Evolutionary conservation across 495 filamentous ascomycete genomes (phyloP).

Genomic region (Podospora bellae-mahoneyi): DNA sequence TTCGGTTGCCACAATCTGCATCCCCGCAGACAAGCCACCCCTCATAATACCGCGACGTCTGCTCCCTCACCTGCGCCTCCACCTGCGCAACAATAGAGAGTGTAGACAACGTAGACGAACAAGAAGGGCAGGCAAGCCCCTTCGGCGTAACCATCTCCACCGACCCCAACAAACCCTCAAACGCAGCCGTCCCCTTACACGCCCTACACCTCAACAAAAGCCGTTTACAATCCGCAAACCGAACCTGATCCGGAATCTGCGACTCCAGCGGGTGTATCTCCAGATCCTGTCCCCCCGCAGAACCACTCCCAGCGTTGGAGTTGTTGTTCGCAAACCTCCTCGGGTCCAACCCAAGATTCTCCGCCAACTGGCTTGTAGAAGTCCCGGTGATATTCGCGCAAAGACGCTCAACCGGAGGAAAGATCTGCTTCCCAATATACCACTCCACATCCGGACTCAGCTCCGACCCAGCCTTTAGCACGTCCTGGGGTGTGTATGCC

Average conservation of each 20-base stretch:
- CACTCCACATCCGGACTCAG: constrained; percentile 88
- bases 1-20: constrained; percentile 77
- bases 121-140: constrained; percentile 71
- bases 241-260: constrained; percentile 81
- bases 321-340: constrained; percentile 65
- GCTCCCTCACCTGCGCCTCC: constrained; percentile 73
- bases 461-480: constrained; percentile 67
- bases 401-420: constrained; percentile 95
- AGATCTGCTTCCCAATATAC: constrained; percentile 97
- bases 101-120: constrained; percentile 58
- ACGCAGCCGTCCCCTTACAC: constrained; percentile 68
- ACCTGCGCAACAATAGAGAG: constrained; percentile 79
- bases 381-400: constrained; percentile 94
- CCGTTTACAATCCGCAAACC: constrained; percentile 75
- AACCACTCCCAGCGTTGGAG: constrained; percentile 16
- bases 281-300: constrained; percentile 48
- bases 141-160: constrained; percentile 58
- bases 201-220: constrained; percentile 73
- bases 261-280: constrained; percentile 87
- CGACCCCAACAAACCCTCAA: constrained; percentile 66
- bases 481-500: constrained; percentile 81
- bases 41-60: constrained; percentile 82
- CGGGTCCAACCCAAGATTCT: constrained; percentile 87
- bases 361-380: constrained; percentile 79
- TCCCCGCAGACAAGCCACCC: constrained; percentile 91